Percentiles rank a stretch among this genome's conserved stretches.
phyloP scores from a whole-genome alignment of 768 basidiomycete species.

The Hericium rajendrae region DNA sequence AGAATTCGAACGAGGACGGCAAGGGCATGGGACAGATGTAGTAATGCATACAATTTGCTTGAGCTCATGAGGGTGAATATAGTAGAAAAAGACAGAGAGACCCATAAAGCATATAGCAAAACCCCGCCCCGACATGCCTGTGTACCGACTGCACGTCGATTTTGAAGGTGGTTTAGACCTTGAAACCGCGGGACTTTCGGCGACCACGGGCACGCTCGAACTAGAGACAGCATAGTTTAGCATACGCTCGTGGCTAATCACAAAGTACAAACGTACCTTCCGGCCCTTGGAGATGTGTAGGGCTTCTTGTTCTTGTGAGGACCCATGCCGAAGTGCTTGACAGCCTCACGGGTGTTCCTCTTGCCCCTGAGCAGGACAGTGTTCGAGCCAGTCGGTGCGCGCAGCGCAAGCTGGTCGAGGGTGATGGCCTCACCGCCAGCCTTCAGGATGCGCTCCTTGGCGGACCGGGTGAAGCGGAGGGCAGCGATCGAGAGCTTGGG shows the following conservation, averaged over 20 bases:
- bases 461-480: conserved; percentile 86
- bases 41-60: conserved; percentile 10
- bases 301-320: conserved; percentile 99
- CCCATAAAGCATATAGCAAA: conserved; percentile 25
- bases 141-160: conserved; percentile 23
- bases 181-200: conserved; percentile 97
- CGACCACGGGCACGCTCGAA: conserved; percentile 99
- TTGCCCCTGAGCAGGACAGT: conserved; percentile 89
- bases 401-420: conserved; percentile 91
- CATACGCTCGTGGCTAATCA: neutral
- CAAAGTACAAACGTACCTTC: conserved; percentile 46
- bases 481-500: conserved; percentile 93
- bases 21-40: neutral
- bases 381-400: conserved; percentile 91
- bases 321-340: conserved; percentile 98
- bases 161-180: conserved; percentile 55
- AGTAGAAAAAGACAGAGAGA: conserved; percentile 6
- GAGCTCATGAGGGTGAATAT: conserved; percentile 1
- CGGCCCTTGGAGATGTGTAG: conserved; percentile 93
- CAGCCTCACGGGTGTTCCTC: conserved; percentile 87
- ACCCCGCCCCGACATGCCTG: conserved; percentile 16
- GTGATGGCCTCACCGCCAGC: conserved; percentile 94
- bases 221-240: conserved; percentile 23
- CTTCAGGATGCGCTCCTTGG: conserved; percentile 90
- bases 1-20: neutral